Evolutionary conservation across 495 filamentous ascomycete genomes (phyloP).

Genomic region (Aspergillus taichungensis): DNA sequence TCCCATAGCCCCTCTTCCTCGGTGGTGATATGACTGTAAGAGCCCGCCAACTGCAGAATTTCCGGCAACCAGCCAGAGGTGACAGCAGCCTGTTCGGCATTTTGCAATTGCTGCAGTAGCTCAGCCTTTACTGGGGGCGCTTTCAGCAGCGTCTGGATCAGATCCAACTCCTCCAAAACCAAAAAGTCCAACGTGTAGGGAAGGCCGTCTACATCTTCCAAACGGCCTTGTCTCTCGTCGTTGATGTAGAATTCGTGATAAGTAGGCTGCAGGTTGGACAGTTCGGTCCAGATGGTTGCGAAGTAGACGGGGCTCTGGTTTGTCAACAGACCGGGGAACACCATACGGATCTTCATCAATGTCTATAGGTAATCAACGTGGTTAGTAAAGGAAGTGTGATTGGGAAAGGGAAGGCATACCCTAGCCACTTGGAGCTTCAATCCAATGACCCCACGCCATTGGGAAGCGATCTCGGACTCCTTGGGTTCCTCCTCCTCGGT

Average conservation of each 20-base stretch:
- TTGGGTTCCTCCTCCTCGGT: conserved; percentile 47
- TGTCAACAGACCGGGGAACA: conserved; percentile 74
- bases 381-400: conserved; percentile 1
- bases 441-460: conserved; percentile 70
- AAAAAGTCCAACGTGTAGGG: conserved; percentile 93
- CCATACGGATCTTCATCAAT: conserved; percentile 74
- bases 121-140: conserved; percentile 79
- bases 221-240: conserved; percentile 71
- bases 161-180: conserved; percentile 85
- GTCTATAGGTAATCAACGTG: conserved; percentile 44
- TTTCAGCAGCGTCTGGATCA: conserved; percentile 78
- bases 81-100: conserved; percentile 46
- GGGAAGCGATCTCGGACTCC: conserved; percentile 33
- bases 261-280: conserved; percentile 56
- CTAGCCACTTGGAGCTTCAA: conserved; percentile 86
- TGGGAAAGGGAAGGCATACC: conserved; percentile 28
- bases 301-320: conserved; percentile 74
- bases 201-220: conserved; percentile 86
- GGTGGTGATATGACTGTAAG: conserved; percentile 82
- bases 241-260: conserved; percentile 80
- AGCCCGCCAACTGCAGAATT: conserved; percentile 69
- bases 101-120: conserved; percentile 62
- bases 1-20: conserved; percentile 96
- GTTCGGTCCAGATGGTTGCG: conserved; percentile 75
- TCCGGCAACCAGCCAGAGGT: conserved; percentile 63